A percentile compares a stretch with the other conserved stretches of the same genome.
Evolutionary conservation across 1,284 basidiomycete species (phyloP).

Genomic region (Sporisorium iseilematis-ciliati): DNA sequence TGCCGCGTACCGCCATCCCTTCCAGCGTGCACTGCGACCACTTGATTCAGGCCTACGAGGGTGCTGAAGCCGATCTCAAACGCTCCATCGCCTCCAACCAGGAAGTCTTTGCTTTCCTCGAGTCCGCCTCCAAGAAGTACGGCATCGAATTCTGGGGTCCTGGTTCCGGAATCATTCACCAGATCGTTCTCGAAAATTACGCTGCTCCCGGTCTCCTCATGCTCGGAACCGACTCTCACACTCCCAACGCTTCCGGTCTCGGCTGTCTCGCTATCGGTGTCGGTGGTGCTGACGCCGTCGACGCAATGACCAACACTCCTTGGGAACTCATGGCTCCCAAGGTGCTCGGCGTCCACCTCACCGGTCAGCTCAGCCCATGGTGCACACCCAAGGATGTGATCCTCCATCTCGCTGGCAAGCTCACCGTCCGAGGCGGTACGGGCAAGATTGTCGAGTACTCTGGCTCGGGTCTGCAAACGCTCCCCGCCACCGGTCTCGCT

Average conservation of each 20-base stretch:
- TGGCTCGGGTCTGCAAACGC: conserved; percentile 88
- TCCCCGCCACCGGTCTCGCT: conserved; percentile 94
- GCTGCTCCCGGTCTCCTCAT: conserved; percentile 79
- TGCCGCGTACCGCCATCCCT: conserved; percentile 87
- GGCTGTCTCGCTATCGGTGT: conserved; percentile 99
- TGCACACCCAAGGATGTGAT: conserved; percentile 97
- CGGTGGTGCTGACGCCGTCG: conserved; percentile 98
- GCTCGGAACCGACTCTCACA: conserved; percentile 87
- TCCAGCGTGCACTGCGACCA: conserved; percentile 95
- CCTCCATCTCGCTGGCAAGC: conserved; percentile 89
- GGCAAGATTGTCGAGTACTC: conserved; percentile 97
- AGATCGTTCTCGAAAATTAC: conserved; percentile 96
- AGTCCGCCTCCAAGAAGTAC: conserved; percentile 94
- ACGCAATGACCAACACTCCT: conserved; percentile 96
- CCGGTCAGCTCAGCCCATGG: conserved; percentile 90
- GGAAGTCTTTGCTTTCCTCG: conserved; percentile 98
- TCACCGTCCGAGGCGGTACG: conserved; percentile 96
- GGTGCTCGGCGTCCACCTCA: conserved; percentile 84
- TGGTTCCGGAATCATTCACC: conserved; percentile 87
- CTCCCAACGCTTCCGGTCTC: conserved; percentile 96
- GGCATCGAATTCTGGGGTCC: conserved; percentile 89
- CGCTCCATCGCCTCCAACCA: conserved; percentile 88
- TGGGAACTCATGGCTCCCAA: conserved; percentile 98
- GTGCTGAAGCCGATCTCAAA: conserved; percentile 84
- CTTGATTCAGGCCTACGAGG: conserved; percentile 74